phyloP scores from a whole-genome alignment of 2,329 filamentous ascomycete species.

The Aspergillus sp. region DNA sequence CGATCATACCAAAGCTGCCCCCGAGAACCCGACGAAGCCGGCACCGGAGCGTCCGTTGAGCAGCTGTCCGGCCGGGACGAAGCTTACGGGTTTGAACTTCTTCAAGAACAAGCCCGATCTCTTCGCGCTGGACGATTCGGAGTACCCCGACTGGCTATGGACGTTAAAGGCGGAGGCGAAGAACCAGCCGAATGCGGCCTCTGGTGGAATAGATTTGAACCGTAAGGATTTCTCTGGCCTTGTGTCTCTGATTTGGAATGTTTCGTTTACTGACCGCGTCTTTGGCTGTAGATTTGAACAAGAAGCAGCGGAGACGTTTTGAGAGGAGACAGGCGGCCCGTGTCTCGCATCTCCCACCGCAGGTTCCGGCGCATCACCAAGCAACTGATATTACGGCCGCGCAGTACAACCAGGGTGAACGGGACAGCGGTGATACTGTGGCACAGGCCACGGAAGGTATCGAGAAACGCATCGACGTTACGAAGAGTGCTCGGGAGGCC shows the following conservation, averaged over 20 bases:
- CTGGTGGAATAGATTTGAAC: constrained; percentile 31
- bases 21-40: constrained; percentile 19
- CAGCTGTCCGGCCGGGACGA: constrained; percentile 31
- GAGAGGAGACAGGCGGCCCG: constrained; percentile 39
- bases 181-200: constrained; percentile 20
- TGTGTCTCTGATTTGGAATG: constrained; percentile 1
- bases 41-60: constrained; percentile 23
- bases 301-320: constrained; percentile 38
- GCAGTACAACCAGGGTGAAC: constrained; percentile 19
- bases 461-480: constrained; percentile 32
- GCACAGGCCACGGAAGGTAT: constrained; percentile 27
- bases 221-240: constrained; percentile 20
- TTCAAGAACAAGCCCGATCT: constrained; percentile 39
- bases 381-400: constrained; percentile 36
- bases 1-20: constrained; percentile 18
- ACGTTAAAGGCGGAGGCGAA: constrained; percentile 30
- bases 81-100: constrained; percentile 36
- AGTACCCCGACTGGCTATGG: constrained; percentile 43
- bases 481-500: constrained; percentile 35
- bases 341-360: constrained; percentile 27
- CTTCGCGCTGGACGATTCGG: constrained; percentile 36
- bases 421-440: constrained; percentile 14
- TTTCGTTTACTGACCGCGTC: constrained; percentile 8
- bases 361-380: constrained; percentile 38
- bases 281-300: constrained; percentile 34